These are phyloP conservation scores for Fusarium sororula DNA, from an alignment of 2,329 filamentous ascomycete genomes.

Conservation along the genomic window DNA sequence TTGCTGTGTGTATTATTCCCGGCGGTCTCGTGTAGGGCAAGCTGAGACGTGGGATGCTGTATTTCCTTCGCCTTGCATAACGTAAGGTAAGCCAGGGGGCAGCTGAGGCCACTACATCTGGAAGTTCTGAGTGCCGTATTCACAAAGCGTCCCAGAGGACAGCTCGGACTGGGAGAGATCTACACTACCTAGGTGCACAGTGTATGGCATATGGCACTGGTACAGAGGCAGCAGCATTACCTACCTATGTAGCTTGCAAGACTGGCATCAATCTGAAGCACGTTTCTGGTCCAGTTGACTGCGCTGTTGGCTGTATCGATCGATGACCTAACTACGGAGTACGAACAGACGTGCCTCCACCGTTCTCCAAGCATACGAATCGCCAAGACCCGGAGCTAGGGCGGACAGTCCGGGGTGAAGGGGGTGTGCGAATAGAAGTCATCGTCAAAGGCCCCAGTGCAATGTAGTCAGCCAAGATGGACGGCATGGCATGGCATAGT, in stretches of 20 bases:
- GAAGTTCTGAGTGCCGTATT: neutral
- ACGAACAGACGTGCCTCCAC: constrained; percentile 2
- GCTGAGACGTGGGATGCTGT: constrained; percentile 12
- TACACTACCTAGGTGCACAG: neutral
- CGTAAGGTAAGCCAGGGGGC: constrained; percentile 14
- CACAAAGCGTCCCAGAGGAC: neutral
- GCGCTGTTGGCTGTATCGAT: constrained; percentile 9
- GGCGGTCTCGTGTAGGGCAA: neutral
- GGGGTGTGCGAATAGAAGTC: constrained; percentile 26
- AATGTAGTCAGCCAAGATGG: constrained; percentile 13
- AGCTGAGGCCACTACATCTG: constrained; percentile 4
- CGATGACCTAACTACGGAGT: constrained; percentile 31
- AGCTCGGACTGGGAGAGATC: neutral
- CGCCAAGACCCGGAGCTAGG: constrained; percentile 21
- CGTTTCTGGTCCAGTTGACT: neutral
- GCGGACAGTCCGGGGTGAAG: constrained; percentile 26
- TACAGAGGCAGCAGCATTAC: neutral
- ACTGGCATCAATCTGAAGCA: constrained; percentile 27
- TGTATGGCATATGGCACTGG: neutral
- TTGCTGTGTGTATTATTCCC: constrained; percentile 13
- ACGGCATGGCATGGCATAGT: constrained; percentile 2
- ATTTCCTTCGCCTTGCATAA: constrained; percentile 11
- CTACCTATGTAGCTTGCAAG: neutral
- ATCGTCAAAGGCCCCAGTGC: constrained; percentile 4
- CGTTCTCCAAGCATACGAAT: constrained; percentile 22